Evolutionary conservation across 805 yeast species (phyloP).

Genomic region (Tetrapisispora nanseiensis): DNA sequence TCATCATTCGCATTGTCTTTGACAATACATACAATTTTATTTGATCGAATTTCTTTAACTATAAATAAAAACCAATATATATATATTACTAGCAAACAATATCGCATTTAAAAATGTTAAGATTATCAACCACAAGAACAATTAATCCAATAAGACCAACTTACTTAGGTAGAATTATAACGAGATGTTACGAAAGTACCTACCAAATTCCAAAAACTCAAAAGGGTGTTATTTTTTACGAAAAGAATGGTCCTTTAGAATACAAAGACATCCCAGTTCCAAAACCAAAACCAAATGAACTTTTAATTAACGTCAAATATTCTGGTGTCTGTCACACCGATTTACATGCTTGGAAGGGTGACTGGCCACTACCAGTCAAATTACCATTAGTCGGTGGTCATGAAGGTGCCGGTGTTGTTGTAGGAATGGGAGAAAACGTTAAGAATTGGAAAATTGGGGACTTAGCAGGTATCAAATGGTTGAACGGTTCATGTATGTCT

Average conservation of each 20-base stretch:
- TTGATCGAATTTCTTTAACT: too few relatives aligned
- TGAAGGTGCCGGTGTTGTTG: constrained; percentile 61
- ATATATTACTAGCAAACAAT: background rate
- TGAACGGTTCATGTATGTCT: constrained; percentile 50
- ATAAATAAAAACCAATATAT: background rate
- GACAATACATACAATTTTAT: too few relatives aligned
- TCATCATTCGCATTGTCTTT: too few relatives aligned
- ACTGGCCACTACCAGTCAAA: constrained; percentile 51
- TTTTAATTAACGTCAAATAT: constrained; percentile 48
- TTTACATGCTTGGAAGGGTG: constrained; percentile 60
- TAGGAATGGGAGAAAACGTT: constrained; percentile 47
- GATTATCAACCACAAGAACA: constrained; percentile 3
- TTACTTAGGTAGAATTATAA: constrained; percentile 1
- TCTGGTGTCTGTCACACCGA: constrained; percentile 63
- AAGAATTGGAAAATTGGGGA: constrained; percentile 50
- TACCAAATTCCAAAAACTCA: constrained; percentile 37
- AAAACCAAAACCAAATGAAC: constrained; percentile 45
- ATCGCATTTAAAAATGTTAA: background rate
- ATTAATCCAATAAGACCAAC: background rate
- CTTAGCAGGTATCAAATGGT: constrained; percentile 54
- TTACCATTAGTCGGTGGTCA: constrained; percentile 58
- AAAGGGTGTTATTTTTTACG: constrained; percentile 44
- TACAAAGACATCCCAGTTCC: constrained; percentile 50
- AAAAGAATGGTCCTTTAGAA: constrained; percentile 38
- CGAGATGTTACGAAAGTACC: constrained; percentile 4